Conservation (phyloP, 768 basidiomycete genomes). For the Amanita polypyramis region DNA sequence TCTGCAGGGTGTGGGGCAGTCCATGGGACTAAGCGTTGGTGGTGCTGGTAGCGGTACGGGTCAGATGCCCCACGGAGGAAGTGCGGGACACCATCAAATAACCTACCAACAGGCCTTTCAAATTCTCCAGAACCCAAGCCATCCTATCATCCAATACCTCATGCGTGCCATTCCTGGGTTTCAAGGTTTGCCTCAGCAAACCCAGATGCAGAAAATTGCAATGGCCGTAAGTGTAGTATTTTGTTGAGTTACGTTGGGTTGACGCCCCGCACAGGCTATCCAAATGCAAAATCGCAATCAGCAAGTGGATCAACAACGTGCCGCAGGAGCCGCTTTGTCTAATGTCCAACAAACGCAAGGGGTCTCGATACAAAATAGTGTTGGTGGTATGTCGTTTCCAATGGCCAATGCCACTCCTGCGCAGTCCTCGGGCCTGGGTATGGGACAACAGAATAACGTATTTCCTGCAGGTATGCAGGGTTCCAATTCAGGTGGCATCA, state of each 20-base stretch:
- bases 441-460: slow-evolving; percentile 6
- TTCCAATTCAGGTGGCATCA: slow-evolving; percentile 11
- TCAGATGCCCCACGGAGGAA: slow-evolving; percentile 1
- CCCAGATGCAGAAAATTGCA: slow-evolving; percentile 53
- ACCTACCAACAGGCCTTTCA: slow-evolving; percentile 30
- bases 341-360: slow-evolving; percentile 9
- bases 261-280: background rate
- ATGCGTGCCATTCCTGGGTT: slow-evolving; percentile 42
- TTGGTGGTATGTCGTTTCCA: slow-evolving; percentile 11
- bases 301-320: slow-evolving; percentile 16
- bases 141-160: slow-evolving; percentile 53
- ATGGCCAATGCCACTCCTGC: slow-evolving; percentile 9
- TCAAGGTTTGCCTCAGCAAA: slow-evolving; percentile 32
- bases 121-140: slow-evolving; percentile 42
- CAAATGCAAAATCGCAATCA: slow-evolving; percentile 12
- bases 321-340: slow-evolving; percentile 2
- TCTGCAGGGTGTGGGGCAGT: slow-evolving; percentile 1
- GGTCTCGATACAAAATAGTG: slow-evolving; percentile 13
- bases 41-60: slow-evolving; percentile 8
- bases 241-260: background rate
- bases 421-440: slow-evolving; percentile 10
- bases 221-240: slow-evolving; percentile 9
- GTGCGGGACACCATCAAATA: slow-evolving; percentile 8
- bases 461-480: slow-evolving; percentile 16
- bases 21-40: slow-evolving; percentile 1